A percentile compares a stretch with the other conserved stretches of the same genome.
phyloP scores from a whole-genome alignment of 2,329 filamentous ascomycete species.

The Colletotrichum simmondsii region DNA sequence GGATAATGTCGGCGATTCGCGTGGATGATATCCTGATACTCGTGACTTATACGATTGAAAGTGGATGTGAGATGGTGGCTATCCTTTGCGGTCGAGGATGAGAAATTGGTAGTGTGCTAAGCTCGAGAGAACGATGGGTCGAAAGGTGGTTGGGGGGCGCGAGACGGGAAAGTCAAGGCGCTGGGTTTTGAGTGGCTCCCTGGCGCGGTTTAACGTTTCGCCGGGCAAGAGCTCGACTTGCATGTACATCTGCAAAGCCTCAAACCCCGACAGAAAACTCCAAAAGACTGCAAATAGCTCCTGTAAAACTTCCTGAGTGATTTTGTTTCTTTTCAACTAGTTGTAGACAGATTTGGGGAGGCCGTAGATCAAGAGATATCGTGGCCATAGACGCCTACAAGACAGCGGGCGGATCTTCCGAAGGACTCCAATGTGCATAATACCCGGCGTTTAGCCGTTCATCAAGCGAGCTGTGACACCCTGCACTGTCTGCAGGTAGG shows the following conservation, averaged over 20 bases:
- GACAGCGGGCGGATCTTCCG: background rate
- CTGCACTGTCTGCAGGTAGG: background rate
- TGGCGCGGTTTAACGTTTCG: constrained; percentile 25
- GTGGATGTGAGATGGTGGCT: constrained; percentile 11
- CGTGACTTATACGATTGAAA: constrained; percentile 23
- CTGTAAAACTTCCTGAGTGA: too few relatives aligned
- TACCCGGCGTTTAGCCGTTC: constrained; percentile 7
- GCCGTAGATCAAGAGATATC: background rate
- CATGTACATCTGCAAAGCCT: background rate
- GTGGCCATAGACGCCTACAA: background rate
- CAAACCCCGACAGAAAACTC: background rate
- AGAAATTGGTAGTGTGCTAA: constrained; percentile 22
- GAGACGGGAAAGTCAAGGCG: constrained; percentile 8
- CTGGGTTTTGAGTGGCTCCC: constrained; percentile 18
- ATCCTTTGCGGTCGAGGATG: constrained; percentile 6
- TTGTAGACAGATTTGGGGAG: background rate
- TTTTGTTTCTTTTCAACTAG: background rate
- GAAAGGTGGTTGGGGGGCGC: background rate
- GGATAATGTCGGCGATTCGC: constrained; percentile 21
- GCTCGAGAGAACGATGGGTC: constrained; percentile 8
- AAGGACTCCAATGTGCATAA: background rate
- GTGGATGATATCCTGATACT: constrained; percentile 18
- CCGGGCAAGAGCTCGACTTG: background rate
- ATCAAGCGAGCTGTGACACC: background rate
- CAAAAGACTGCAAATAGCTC: too few relatives aligned